Base-by-base conservation (phyloP, 805 yeast species). In the Huiozyma naganishii region DNA sequence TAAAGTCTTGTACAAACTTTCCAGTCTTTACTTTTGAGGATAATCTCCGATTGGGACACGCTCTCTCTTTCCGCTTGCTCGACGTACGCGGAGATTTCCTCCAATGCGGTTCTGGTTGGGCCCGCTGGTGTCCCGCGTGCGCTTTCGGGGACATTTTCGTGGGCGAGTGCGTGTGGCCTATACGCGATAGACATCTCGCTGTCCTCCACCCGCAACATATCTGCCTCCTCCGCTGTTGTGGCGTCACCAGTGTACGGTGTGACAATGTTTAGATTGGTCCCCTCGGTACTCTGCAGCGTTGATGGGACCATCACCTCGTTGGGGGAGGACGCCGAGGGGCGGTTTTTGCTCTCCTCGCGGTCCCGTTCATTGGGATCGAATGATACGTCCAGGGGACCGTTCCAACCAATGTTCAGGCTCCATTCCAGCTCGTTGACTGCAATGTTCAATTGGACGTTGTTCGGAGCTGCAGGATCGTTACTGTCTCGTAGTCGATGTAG, bases 21-120 rank as follows among this genome's bases (percentile, higher is more conserved):
- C 90, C 90, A 83, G 57, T 82, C 86, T 52, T 68, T 74, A 27
- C 77, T 62, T 51, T 70, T 70, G 29, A 83, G 74, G 28, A 69
- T 62, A 2, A 82, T 71, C 35, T 69, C 76, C 44, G 68, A 53
- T 6, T 47, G 45, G 2, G 41, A 41, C 2, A 51, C 46, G 38
- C 40, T 48, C 10, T 47, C 55, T 39, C 44, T 45, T 34, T 55
- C 57, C 10, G 55, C 55, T 33, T 44, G 45, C 44, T 58, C 55
- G 5, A 54, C 55, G 50, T 56, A 48, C 5, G 43, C 50, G 1
- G 57, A 50, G 4, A 55, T 47, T 12, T 55, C 52, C 3, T 45
- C 44, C 12, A 57, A 43, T 32, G 9, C 32, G 33, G 34, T 23
- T 39, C 28, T 11, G 36, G 28, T 10, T 29, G 38, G 10, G 32